Percentiles rank a stretch among this genome's conserved stretches.
These are phyloP conservation scores for Dactylellina drechsleri DNA, from an alignment of 2,329 filamentous ascomycete species.

Conservation along the genomic window DNA sequence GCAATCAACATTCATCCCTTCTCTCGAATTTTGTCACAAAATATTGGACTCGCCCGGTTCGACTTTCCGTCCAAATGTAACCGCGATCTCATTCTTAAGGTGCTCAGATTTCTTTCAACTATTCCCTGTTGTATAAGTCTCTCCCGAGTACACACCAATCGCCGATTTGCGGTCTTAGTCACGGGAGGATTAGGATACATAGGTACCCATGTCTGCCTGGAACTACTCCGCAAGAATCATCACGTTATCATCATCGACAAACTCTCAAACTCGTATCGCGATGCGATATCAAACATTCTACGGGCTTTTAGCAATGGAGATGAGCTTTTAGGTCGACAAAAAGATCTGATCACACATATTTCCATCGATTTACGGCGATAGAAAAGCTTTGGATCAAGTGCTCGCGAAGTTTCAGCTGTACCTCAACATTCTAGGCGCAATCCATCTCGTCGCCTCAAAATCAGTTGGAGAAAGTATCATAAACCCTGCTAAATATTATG, in stretches of 20 bases:
- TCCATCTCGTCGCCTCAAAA: conserved; percentile 77
- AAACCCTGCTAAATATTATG: conserved; percentile 72
- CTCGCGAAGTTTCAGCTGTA: neutral
- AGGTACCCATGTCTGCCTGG: conserved; percentile 63
- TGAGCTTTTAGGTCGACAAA: neutral
- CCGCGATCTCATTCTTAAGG: neutral
- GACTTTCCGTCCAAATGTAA: neutral
- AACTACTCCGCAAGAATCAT: conserved; percentile 62
- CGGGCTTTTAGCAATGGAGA: conserved; percentile 39
- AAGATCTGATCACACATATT: conserved; percentile 4
- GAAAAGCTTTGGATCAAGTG: neutral
- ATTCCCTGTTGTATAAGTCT: conserved; percentile 11
- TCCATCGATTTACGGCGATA: conserved; percentile 19
- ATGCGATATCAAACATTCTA: conserved; percentile 61
- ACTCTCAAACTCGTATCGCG: conserved; percentile 62
- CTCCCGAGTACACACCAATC: too few relatives aligned
- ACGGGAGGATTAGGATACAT: conserved; percentile 63
- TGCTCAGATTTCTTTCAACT: neutral
- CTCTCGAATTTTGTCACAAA: too few relatives aligned
- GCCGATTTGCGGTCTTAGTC: conserved; percentile 59
- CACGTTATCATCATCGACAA: conserved; percentile 63
- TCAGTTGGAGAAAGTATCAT: conserved; percentile 72
- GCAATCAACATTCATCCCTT: too few relatives aligned
- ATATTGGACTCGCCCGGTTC: neutral
- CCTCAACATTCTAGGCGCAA: conserved; percentile 69